Base-by-base conservation (phyloP, 768 basidiomycete genomes). In the Lyophyllum semitale region DNA sequence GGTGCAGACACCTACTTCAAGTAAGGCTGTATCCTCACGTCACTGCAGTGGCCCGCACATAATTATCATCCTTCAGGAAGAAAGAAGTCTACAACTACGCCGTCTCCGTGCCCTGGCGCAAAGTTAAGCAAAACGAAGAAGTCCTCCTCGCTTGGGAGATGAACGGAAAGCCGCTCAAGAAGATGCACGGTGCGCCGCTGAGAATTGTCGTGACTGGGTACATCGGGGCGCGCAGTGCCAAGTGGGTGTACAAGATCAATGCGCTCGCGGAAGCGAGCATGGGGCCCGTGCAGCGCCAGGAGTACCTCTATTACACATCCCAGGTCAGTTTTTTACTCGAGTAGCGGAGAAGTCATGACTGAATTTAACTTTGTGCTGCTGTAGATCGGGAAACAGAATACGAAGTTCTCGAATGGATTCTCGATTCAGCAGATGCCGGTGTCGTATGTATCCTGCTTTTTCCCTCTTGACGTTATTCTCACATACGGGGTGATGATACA, bases 1-100 rank as follows among this genome's bases (percentile, higher is more conserved):
- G 81, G 82, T 22, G 81, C 80, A 6, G 82, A 84, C 56, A 83
- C 81, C 1, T 83, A 82, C 63, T 81, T 82, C 72, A 80, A 80
- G 81, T 78, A 35, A 35, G 71, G 53, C 26, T 17, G 45, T 30
- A 30, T 38, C 20, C 26, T 7, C 4, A 17, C 4, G 27, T 15
- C 47, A 11, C 47, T 40, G 8, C 22, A 26, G 23, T 26, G 13
- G 25, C 20, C 32, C 25, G 22, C 32, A 23, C 42, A 37, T 15
- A 43, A 12, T 42, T 23, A 17, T 11, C n/a, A 8, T n/a, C n/a
- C 17, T 35, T 2, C 53, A 73, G 72, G 58, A 72, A 72, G 48
- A 68, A 70, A 42, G 63, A 69, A 8, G 70, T 71, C 11, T 71
- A 66, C 57, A 75, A 73, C 55, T 70, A 69, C 53, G 78, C 77